Percentiles rank a stretch among this genome's conserved stretches.
Evolutionary conservation across 192 early-diverging fungal species (phyloP).

Genomic region (Backusella australiensis): DNA sequence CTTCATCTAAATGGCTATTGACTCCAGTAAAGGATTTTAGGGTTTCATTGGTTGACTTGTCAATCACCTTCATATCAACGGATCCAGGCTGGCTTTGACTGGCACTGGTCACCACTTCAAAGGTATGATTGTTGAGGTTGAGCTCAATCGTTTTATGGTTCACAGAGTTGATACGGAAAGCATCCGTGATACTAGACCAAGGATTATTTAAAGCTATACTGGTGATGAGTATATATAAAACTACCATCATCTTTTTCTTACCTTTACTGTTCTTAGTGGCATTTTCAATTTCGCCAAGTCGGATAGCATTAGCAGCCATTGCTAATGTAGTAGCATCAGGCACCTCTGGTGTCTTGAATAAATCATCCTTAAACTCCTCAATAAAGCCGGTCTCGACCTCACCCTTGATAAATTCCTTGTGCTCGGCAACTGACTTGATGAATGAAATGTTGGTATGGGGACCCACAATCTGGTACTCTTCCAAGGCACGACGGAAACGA

Average conservation of each 20-base stretch:
- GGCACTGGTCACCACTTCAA: slow-evolving; percentile 31
- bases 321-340: slow-evolving; percentile 53
- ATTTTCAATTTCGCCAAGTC: slow-evolving; percentile 23
- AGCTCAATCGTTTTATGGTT: slow-evolving; percentile 26
- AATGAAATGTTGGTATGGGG: slow-evolving; percentile 94
- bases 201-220: slow-evolving; percentile 23
- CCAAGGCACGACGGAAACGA: slow-evolving; percentile 75
- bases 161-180: slow-evolving; percentile 45
- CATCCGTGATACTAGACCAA: slow-evolving; percentile 29
- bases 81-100: slow-evolving; percentile 6
- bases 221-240: background rate
- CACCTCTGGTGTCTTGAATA: slow-evolving; percentile 44
- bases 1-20: slow-evolving; percentile 41
- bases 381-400: slow-evolving; percentile 97
- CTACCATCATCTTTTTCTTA: background rate
- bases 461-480: slow-evolving; percentile 87
- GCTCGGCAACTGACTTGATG: slow-evolving; percentile 71
- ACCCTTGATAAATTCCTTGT: slow-evolving; percentile 81
- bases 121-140: slow-evolving; percentile 34
- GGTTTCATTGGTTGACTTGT: slow-evolving; percentile 25
- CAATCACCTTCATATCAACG: slow-evolving; percentile 37
- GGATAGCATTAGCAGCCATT: slow-evolving; percentile 62
- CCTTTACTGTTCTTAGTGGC: slow-evolving; percentile 12
- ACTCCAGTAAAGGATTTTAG: slow-evolving; percentile 34
- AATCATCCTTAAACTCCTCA: slow-evolving; percentile 64